These are phyloP conservation scores for Echeveria elegans DNA, from an alignment of 164 flowering plant species.

Conservation along the genomic window DNA sequence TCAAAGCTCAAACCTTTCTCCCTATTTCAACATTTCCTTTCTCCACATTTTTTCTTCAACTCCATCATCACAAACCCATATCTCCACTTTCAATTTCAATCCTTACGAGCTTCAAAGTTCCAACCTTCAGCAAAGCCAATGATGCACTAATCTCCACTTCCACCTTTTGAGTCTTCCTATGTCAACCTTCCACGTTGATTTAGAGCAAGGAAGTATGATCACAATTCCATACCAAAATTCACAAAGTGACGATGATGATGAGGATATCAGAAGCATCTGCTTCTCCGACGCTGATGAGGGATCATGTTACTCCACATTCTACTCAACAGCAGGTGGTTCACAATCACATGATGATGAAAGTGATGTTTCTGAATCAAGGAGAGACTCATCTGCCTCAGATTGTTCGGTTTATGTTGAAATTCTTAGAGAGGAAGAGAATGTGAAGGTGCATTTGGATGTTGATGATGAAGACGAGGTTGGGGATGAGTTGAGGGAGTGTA, in stretches of 20 bases:
- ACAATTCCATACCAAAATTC: slow-evolving; percentile 12
- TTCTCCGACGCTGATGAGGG: slow-evolving; percentile 50
- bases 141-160: not conserved
- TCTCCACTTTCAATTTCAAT: not conserved
- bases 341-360: too few species aligned
- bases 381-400: slow-evolving; percentile 48
- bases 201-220: slow-evolving; percentile 26
- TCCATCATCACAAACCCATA: too few species aligned
- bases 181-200: slow-evolving; percentile 22
- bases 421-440: slow-evolving; percentile 21
- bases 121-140: not conserved
- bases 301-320: slow-evolving; percentile 49
- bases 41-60: too few species aligned
- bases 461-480: slow-evolving; percentile 35
- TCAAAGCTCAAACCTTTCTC: too few species aligned
- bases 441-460: slow-evolving; percentile 45
- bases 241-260: slow-evolving; percentile 12
- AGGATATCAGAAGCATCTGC: slow-evolving; percentile 20
- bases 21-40: too few species aligned
- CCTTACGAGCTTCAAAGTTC: not conserved
- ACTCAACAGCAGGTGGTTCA: slow-evolving; percentile 52
- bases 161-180: not conserved
- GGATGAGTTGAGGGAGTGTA: slow-evolving; percentile 44
- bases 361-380: too few species aligned
- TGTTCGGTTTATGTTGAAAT: slow-evolving; percentile 34